A percentile compares a stretch with the other conserved stretches of the same genome.
Conservation (phyloP, 2,329 filamentous ascomycete genomes). For the Diaporthe australafricana region DNA sequence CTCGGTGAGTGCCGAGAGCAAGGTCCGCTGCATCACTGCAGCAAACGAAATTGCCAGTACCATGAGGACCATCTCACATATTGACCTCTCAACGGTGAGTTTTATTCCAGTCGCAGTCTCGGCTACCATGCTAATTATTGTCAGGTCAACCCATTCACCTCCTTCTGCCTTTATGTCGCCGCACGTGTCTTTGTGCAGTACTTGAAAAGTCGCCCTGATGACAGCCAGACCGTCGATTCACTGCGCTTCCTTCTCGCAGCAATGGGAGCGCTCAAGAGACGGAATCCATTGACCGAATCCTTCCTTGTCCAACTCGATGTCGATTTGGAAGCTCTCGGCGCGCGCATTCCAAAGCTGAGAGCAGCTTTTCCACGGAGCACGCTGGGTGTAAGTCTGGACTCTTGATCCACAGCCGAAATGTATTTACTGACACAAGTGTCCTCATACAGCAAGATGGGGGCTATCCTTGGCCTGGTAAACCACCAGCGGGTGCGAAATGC, state of each 20-base stretch:
- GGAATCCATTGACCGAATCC: slow-evolving; percentile 92
- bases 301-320: slow-evolving; percentile 95
- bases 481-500: slow-evolving; percentile 30
- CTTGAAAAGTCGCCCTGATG: slow-evolving; percentile 91
- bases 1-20: slow-evolving; percentile 87
- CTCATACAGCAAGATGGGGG: slow-evolving; percentile 11
- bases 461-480: background rate
- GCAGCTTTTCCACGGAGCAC: slow-evolving; percentile 64
- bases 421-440: background rate
- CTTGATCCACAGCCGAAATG: background rate
- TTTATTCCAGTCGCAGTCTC: background rate
- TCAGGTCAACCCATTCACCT: slow-evolving; percentile 95
- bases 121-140: background rate
- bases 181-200: slow-evolving; percentile 96
- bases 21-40: slow-evolving; percentile 90
- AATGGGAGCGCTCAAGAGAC: slow-evolving; percentile 88
- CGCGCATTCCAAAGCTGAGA: slow-evolving; percentile 69
- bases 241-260: slow-evolving; percentile 91
- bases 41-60: slow-evolving; percentile 94
- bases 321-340: slow-evolving; percentile 81
- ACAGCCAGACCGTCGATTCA: slow-evolving; percentile 81
- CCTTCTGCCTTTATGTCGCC: slow-evolving; percentile 96
- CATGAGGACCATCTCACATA: slow-evolving; percentile 93
- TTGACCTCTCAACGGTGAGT: slow-evolving; percentile 84
- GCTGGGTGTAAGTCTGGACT: slow-evolving; percentile 59